Evolutionary conservation across 495 filamentous ascomycete species (phyloP), one percentile per base, ranked within the genome.

Genomic region (Cercophora samala): DNA sequence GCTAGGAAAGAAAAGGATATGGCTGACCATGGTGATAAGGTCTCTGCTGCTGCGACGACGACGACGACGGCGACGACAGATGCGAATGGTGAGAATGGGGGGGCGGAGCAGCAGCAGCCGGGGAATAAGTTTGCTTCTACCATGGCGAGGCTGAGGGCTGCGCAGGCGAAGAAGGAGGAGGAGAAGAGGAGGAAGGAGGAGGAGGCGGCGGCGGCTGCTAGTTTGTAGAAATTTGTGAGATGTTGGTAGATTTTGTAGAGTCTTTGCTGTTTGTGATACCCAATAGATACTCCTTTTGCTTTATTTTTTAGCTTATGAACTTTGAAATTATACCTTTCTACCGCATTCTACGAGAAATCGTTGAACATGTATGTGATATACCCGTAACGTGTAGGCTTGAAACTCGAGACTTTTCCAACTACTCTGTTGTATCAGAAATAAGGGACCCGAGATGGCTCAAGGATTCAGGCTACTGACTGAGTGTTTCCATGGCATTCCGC

Each of bases 91-190:
- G 62, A n/a, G 51, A 37, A 29, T n/a, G 64, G 53, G 19, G 21
- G 25, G 23, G 53, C 65, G 58, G 32, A 54, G 15, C 69, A 62
- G 56, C 32, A 54, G 15, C 69, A 62, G 56, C 32, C 53, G 55
- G 61, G 64, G 58, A 72, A 52, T 67, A 69, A 70, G 68, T 73
- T 73, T 55, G 69, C 80, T 21, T 76, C 77, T 21, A 79, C 74
- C 8, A 75, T 82, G 75, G 80, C 76, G 2, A 74, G 78, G 51
- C 59, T 83, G 15, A 65, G 71, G 37, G 79, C 79, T 15, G 79
- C 79, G 3, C 79, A 82, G 64, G 77, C 78, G 8, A 77, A 78
- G 67, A 69, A 66, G 25, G 72, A 77, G 1, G 75, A 71, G 25
- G 73, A 74, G 53, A 72, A 69, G 63, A 66, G 68, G 26, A 66